Evolutionary conservation across 176 grass and related monocot genomes (phyloP).

Genomic region (Pharus latifolius): DNA sequence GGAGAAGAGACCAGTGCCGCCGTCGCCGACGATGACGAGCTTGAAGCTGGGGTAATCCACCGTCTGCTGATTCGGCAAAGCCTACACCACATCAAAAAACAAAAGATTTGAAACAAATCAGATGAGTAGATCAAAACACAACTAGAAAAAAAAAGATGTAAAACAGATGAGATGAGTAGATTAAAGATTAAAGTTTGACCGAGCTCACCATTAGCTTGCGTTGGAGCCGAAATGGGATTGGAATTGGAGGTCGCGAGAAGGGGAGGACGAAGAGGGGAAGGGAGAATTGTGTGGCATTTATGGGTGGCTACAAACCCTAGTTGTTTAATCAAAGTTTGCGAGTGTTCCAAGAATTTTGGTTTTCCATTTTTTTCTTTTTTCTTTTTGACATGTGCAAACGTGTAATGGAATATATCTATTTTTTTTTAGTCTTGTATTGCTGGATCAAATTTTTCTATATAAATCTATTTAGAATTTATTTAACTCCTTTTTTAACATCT

Average conservation of each 20-base stretch:
- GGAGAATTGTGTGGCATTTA: neutral
- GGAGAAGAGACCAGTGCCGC: conserved; percentile 36
- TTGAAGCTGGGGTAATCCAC: conserved; percentile 59
- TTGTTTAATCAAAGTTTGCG: too few species aligned
- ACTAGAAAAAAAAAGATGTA: neutral
- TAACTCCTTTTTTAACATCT: too few species aligned
- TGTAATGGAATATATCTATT: too few species aligned
- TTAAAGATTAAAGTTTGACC: too few species aligned
- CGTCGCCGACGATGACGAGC: conserved; percentile 54
- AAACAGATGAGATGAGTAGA: neutral
- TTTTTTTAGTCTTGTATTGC: too few species aligned
- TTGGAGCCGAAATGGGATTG: neutral
- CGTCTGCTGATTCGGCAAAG: conserved; percentile 47
- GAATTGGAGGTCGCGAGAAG: neutral
- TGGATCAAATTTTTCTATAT: too few species aligned
- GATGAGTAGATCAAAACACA: neutral
- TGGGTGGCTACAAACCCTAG: neutral
- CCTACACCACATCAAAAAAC: too few species aligned
- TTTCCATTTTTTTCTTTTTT: too few species aligned
- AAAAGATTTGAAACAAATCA: neutral
- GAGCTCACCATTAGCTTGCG: conserved; percentile 1
- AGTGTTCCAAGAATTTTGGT: neutral
- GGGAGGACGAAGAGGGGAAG: neutral
- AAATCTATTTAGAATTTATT: too few species aligned
- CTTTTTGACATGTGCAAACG: too few species aligned